Evolutionary conservation across 805 yeast genomes (phyloP), one percentile per base, ranked within the genome.

Genomic region (Metschnikowia reukaufii): DNA sequence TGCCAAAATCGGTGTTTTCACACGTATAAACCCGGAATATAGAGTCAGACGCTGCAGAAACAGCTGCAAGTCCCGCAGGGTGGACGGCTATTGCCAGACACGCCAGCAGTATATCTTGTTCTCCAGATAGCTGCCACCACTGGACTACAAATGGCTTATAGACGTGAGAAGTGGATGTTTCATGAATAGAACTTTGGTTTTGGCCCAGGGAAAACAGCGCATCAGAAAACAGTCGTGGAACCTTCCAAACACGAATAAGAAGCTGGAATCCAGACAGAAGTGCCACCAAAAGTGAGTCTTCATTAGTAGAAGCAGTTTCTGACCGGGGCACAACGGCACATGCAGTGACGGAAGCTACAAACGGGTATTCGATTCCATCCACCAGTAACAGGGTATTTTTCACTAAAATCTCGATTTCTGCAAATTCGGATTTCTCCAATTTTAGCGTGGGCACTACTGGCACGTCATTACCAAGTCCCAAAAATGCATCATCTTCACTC

Each of bases 81-180:
- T 76, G 78, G 0, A 76, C 57, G 0, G 57, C 33, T 16, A 76
- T 51, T 3, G 61, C 55, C 25, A 49, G 52, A 2, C 74, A 74
- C 2, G 70, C 51, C 6, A 55, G 52, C 27, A 49, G 56, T 21
- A 46, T 38, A 31, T 37, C 29, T 31, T 6, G 47, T 25, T 21
- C 44, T 51, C 34, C 58, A 57, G 29, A 59, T 50, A 46, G 50
- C 17, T 63, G 68, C 81, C 81, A 77, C 80, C 79, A 76, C 51
- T 77, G 81, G 0, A 76, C 77, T 8, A 73, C 71, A 49, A 68
- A 73, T 1, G 81, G 81, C 33, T 64, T 65, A 50, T 56, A 64
- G 4, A 68, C 57, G 25, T 58, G 59, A 16, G 53, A 57, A 1
- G 57, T 50, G 25, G 39, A 40, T 41, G 36, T 25, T 2, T 50